Conservation (phyloP, 2,329 filamentous ascomycete genomes). For the Aspergillus sp. region DNA sequence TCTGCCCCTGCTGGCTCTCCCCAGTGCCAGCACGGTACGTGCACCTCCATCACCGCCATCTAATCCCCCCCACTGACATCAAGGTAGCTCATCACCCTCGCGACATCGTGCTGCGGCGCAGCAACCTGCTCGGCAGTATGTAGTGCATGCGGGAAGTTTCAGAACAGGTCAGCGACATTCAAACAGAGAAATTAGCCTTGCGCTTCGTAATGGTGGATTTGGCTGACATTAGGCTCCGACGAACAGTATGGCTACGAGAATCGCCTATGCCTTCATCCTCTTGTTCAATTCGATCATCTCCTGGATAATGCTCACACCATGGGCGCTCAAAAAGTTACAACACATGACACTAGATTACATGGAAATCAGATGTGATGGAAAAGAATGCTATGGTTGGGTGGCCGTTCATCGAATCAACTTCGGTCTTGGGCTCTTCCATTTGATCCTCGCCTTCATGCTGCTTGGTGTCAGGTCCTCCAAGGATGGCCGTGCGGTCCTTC, state of each 20-base stretch:
- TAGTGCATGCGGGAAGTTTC: slow-evolving; percentile 93
- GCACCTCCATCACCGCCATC: slow-evolving; percentile 10
- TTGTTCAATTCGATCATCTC: slow-evolving; percentile 95
- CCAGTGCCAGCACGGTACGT: slow-evolving; percentile 81
- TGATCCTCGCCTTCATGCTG: slow-evolving; percentile 79
- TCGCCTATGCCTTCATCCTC: slow-evolving; percentile 92
- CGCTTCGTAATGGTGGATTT: not conserved
- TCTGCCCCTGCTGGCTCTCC: slow-evolving; percentile 83
- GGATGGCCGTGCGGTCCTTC: slow-evolving; percentile 81
- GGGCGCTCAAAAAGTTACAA: slow-evolving; percentile 95
- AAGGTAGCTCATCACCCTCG: slow-evolving; percentile 70
- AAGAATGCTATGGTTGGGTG: slow-evolving; percentile 91
- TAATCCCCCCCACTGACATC: slow-evolving; percentile 20
- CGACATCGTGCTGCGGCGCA: slow-evolving; percentile 90
- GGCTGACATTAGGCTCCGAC: slow-evolving; percentile 25
- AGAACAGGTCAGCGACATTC: slow-evolving; percentile 70
- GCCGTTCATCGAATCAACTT: slow-evolving; percentile 98
- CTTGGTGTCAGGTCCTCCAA: slow-evolving; percentile 85
- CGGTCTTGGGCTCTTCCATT: slow-evolving; percentile 89
- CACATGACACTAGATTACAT: slow-evolving; percentile 93
- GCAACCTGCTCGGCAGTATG: slow-evolving; percentile 96
- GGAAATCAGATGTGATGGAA: slow-evolving; percentile 87
- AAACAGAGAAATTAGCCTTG: not conserved
- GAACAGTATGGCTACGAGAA: slow-evolving; percentile 85
- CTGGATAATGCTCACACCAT: slow-evolving; percentile 99